These are phyloP conservation scores for Suillus americanus DNA, from an alignment of 768 basidiomycete species.

Conservation along the genomic window DNA sequence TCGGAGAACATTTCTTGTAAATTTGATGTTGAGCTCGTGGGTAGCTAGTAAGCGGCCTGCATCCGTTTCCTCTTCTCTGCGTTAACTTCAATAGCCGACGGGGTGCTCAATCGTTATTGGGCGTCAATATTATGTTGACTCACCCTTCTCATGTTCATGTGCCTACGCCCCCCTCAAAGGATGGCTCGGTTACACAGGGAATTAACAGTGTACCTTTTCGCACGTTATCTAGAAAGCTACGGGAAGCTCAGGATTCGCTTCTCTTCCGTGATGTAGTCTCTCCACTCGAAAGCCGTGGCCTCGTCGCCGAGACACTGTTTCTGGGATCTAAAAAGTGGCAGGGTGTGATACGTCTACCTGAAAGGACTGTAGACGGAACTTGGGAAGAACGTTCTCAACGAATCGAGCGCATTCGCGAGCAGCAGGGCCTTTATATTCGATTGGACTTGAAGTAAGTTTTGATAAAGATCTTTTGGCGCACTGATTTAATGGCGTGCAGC, in stretches of 20 bases:
- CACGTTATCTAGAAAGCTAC: background rate
- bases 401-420: slow-evolving; percentile 20
- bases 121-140: slow-evolving; percentile 43
- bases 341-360: slow-evolving; percentile 52
- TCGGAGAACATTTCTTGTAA: slow-evolving; percentile 43
- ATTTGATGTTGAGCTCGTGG: slow-evolving; percentile 50
- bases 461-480: background rate
- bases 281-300: slow-evolving; percentile 42
- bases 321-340: slow-evolving; percentile 42
- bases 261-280: slow-evolving; percentile 42
- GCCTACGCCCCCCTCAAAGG: slow-evolving; percentile 29
- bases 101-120: slow-evolving; percentile 32
- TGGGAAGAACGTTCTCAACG: slow-evolving; percentile 32
- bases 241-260: slow-evolving; percentile 13
- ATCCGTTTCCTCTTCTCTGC: background rate
- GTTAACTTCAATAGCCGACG: slow-evolving; percentile 37
- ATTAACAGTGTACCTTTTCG: background rate
- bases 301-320: slow-evolving; percentile 40
- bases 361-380: slow-evolving; percentile 17
- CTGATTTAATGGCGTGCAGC: slow-evolving; percentile 20
- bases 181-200: background rate
- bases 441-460: slow-evolving; percentile 33
- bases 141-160: slow-evolving; percentile 46
- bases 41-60: slow-evolving; percentile 53
- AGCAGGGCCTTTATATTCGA: slow-evolving; percentile 39